Conservation (phyloP, 257 asterid species). For the Leptodermis oblonga region DNA sequence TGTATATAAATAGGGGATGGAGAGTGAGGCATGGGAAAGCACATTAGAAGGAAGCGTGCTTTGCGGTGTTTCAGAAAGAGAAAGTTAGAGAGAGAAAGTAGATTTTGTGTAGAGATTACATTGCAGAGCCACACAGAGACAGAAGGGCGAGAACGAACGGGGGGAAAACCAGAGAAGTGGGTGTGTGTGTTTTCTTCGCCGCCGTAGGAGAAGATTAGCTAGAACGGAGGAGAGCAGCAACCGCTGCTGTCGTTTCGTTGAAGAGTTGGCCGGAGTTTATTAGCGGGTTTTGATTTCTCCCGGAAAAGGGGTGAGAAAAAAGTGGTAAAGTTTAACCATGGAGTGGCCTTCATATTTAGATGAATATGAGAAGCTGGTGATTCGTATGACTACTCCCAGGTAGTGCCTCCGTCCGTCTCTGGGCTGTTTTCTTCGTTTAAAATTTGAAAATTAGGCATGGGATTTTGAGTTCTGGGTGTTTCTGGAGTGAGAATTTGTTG, state of each 20-base stretch:
- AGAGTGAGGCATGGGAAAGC: slow-evolving; percentile 9
- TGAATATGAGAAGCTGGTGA: slow-evolving; percentile 87
- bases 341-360: slow-evolving; percentile 75
- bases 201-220: neutral
- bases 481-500: neutral
- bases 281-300: neutral
- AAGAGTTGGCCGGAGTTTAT: no score
- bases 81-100: slow-evolving; percentile 24
- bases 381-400: slow-evolving; percentile 93
- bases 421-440: neutral
- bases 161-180: no score
- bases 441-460: no score
- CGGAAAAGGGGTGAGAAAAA: neutral
- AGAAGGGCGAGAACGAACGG: no score
- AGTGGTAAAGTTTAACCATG: slow-evolving; percentile 27
- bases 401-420: slow-evolving; percentile 16
- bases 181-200: neutral
- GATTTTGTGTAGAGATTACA: slow-evolving; percentile 20
- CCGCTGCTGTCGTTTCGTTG: neutral
- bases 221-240: no score
- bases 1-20: slow-evolving; percentile 26
- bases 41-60: slow-evolving; percentile 22
- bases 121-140: slow-evolving; percentile 6
- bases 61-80: slow-evolving; percentile 19
- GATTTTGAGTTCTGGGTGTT: neutral